Evolutionary conservation across 352 stramenopile species (phyloP).

Genomic region (Elongisporangium undulatum): DNA sequence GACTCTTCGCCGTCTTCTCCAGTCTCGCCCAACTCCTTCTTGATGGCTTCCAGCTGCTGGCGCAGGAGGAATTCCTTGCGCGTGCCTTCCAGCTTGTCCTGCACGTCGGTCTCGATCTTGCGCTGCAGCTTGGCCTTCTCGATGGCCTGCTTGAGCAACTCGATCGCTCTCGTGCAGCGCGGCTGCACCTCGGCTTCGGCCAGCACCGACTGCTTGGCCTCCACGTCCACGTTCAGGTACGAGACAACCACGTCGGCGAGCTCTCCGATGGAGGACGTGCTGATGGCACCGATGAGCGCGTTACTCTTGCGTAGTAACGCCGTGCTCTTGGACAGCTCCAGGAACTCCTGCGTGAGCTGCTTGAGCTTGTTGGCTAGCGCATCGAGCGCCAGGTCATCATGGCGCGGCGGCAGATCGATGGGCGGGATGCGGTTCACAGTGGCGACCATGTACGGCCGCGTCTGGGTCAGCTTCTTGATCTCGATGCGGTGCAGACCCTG

Average conservation of each 20-base stretch:
- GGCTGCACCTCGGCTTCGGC: constrained; percentile 34
- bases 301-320: constrained; percentile 49
- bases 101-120: constrained; percentile 68
- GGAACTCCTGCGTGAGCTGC: constrained; percentile 57
- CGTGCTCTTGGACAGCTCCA: constrained; percentile 62
- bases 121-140: constrained; percentile 57
- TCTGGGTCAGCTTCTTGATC: constrained; percentile 43
- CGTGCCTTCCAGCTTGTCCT: constrained; percentile 64
- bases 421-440: constrained; percentile 29
- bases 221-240: constrained; percentile 50
- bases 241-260: constrained; percentile 70
- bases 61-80: constrained; percentile 93
- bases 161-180: constrained; percentile 43
- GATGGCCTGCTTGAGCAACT: constrained; percentile 49
- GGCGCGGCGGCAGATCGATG: constrained; percentile 10
- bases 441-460: constrained; percentile 51
- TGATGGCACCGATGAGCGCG: constrained; percentile 57
- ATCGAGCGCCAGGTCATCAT: constrained; percentile 16
- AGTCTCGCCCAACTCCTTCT: constrained; percentile 94
- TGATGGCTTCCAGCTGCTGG: constrained; percentile 99
- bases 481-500: constrained; percentile 54
- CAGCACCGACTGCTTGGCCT: constrained; percentile 56
- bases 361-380: constrained; percentile 45
- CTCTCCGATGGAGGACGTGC: constrained; percentile 50
- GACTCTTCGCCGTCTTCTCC: constrained; percentile 34